Conservation (phyloP, 1,284 basidiomycete species). For the Fereydounia khargensis region DNA sequence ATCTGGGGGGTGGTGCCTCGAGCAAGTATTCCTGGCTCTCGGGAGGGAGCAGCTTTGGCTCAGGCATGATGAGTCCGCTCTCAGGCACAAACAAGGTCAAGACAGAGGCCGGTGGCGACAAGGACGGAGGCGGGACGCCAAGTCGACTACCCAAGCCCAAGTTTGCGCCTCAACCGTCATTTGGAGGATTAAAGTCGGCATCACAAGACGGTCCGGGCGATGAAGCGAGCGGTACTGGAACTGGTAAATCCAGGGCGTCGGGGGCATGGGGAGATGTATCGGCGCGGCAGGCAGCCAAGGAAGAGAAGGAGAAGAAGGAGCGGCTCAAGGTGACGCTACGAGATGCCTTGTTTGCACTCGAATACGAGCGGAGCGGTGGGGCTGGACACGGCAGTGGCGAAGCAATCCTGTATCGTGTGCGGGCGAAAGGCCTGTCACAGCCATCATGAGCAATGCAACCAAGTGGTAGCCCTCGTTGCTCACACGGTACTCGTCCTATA, state of each 20-base stretch:
- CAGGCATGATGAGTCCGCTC: conserved; percentile 16
- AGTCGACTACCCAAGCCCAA: conserved; percentile 45
- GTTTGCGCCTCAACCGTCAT: conserved; percentile 44
- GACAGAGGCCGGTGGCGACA: conserved; percentile 10
- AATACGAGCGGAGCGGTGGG: conserved; percentile 29
- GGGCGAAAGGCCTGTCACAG: too few relatives aligned
- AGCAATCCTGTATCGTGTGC: conserved; percentile 17
- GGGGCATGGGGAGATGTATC: conserved; percentile 54
- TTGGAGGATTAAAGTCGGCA: too few relatives aligned
- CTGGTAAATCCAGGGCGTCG: conserved; percentile 4
- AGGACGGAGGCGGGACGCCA: conserved; percentile 3
- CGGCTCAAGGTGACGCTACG: conserved; percentile 44
- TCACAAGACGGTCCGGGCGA: too few relatives aligned
- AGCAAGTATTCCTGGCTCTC: conserved; percentile 45
- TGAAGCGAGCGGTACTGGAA: conserved; percentile 12
- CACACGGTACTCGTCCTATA: too few relatives aligned
- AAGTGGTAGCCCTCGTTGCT: too few relatives aligned
- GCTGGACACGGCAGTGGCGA: conserved; percentile 27
- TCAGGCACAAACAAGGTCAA: conserved; percentile 23
- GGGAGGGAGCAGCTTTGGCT: conserved; percentile 8
- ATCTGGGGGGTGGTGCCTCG: conserved; percentile 39
- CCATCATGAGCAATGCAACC: too few relatives aligned
- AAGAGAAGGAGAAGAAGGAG: conserved; percentile 46
- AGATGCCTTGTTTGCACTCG: conserved; percentile 51
- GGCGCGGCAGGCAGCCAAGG: conserved; percentile 42